Conservation (phyloP, 2,329 filamentous ascomycete genomes). For the Teratosphaeria pseudoeucalypti region DNA sequence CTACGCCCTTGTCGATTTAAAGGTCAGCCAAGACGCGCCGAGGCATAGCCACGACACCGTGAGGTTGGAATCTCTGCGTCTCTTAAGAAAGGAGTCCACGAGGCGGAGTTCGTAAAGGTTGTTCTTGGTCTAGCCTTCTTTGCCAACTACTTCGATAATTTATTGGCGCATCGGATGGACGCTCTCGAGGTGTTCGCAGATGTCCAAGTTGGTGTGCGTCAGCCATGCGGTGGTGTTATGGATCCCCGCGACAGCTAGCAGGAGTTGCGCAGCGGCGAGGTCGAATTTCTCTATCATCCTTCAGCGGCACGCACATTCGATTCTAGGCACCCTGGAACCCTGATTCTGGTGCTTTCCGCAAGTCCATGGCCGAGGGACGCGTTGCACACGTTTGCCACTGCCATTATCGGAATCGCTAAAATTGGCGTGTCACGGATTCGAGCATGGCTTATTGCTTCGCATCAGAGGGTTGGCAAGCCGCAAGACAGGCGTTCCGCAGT, state of each 20-base stretch:
- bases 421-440: no score
- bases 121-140: constrained; percentile 19
- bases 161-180: constrained; percentile 19
- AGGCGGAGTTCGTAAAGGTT: constrained; percentile 18
- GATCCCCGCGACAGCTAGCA: constrained; percentile 13
- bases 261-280: constrained; percentile 12
- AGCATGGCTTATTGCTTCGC: no score
- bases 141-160: constrained; percentile 12
- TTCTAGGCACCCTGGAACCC: background rate
- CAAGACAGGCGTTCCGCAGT: no score
- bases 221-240: constrained; percentile 17
- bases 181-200: constrained; percentile 11
- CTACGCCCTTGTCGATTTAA: background rate
- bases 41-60: background rate
- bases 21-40: background rate
- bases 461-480: no score
- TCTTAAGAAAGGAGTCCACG: constrained; percentile 25
- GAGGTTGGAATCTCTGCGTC: constrained; percentile 14
- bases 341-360: background rate
- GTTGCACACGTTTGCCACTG: no score
- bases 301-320: constrained; percentile 4
- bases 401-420: no score
- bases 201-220: constrained; percentile 5
- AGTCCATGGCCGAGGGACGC: no score
- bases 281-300: constrained; percentile 7